Conservation (phyloP, 2,329 filamentous ascomycete species). For the Emmonsia crescens region DNA sequence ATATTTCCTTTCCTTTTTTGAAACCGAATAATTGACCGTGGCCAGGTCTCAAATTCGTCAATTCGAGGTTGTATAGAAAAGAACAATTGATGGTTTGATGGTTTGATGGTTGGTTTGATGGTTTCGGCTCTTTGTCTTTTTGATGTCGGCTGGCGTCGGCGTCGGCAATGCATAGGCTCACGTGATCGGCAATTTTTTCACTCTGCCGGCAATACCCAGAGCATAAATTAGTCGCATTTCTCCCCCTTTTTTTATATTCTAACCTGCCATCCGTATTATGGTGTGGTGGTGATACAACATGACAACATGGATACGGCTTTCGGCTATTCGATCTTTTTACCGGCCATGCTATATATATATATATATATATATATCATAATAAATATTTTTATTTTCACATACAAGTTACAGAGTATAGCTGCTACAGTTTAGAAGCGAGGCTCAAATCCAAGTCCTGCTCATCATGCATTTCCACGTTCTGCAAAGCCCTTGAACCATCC, state of each 20-base stretch:
- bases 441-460: neutral
- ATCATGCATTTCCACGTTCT: conserved; percentile 9
- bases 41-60: neutral
- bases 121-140: neutral
- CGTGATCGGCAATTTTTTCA: neutral
- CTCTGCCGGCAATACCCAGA: neutral
- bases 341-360: neutral
- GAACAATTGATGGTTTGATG: neutral
- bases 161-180: conserved; percentile 3
- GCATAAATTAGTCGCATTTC: neutral
- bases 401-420: no score
- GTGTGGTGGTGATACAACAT: neutral
- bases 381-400: neutral
- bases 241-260: no score
- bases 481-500: conserved; percentile 11
- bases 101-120: conserved; percentile 2
- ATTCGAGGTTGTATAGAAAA: conserved; percentile 1
- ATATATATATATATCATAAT: no score
- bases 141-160: conserved; percentile 23
- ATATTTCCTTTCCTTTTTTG: conserved; percentile 8
- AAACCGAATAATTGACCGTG: neutral
- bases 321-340: neutral
- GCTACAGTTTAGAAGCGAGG: neutral
- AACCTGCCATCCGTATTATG: no score
- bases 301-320: no score